phyloP scores from a whole-genome alignment of 352 stramenopile genomes.

The Pythium biforme region DNA sequence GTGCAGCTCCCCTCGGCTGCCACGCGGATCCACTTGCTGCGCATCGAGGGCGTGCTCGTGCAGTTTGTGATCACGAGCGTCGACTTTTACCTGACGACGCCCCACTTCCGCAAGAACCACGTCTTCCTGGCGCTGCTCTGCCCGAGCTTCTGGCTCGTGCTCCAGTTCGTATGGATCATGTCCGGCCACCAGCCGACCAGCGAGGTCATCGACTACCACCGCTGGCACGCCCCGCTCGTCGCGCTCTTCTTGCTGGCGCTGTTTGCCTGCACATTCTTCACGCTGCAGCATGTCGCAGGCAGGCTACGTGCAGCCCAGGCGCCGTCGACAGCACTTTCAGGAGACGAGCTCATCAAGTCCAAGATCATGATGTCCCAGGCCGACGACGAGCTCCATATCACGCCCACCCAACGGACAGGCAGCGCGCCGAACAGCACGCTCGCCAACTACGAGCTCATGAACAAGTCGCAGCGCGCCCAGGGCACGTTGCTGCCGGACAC shows the following conservation, averaged over 20 bases:
- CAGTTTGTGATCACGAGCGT: conserved; percentile 48
- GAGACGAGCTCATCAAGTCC: conserved; percentile 13
- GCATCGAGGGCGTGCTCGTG: conserved; percentile 36
- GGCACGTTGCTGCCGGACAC: not conserved
- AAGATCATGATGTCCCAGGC: conserved; percentile 1
- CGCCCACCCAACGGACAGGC: conserved; percentile 21
- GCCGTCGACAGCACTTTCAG: not conserved
- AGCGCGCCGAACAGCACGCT: conserved; percentile 25
- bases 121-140: conserved; percentile 59
- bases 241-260: conserved; percentile 36
- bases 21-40: conserved; percentile 14
- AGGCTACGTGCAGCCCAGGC: conserved; percentile 24
- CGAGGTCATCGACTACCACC: conserved; percentile 63
- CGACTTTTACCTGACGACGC: conserved; percentile 64
- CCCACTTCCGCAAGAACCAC: conserved; percentile 59
- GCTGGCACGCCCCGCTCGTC: conserved; percentile 33
- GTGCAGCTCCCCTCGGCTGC: conserved; percentile 15
- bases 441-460: conserved; percentile 47
- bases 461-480: conserved; percentile 27
- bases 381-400: conserved; percentile 9
- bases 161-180: conserved; percentile 59
- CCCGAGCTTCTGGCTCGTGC: conserved; percentile 50
- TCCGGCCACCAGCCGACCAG: conserved; percentile 53
- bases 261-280: conserved; percentile 44
- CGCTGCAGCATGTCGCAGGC: conserved; percentile 35